Evolutionary conservation across 164 flowering plant genomes (phyloP), one percentile per base, ranked within the genome.

Genomic region (Liriodendron chinense): DNA sequence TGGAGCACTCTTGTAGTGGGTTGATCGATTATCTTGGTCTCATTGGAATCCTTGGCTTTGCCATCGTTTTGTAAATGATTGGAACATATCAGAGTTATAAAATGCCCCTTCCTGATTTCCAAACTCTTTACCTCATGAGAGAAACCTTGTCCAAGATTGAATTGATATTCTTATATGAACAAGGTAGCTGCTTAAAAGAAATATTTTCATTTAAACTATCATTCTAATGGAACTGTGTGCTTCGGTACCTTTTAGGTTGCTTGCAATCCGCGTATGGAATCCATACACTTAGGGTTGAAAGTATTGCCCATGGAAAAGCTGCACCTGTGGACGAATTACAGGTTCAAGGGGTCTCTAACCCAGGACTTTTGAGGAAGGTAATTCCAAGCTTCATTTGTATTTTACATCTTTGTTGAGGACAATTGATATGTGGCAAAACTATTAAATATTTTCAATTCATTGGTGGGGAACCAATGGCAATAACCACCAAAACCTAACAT

Each of bases 311-410:
- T 78, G 96, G 96, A 50, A 89, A 86, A 85, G 88, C 94, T 69
- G 84, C 98, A 56, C 90, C 90, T 7, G 94, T 93, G 16, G 96
- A 93, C 85, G 93, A 91, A 83, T 82, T 93, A 56, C 98, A 81
- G 80, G 80, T 93, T 72, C 96, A 93, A 83, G 98, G 98, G 68
- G 83, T 93, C 67, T 77, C 82, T 49, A 80, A 88, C 59, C 98
- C 94, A 76, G 90, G 81, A 34, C 68, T 80, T 68, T 71, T 93
- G 76, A 88, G 92, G 80, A 90, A 89, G 98, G 96, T 89, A 75
- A 69, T 24, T 47, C 7, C 3, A 20, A 34, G n/a, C 18, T 16
- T 53, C 59, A 53, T 10, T 53, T 6, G 59, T 13, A 16, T 16
- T 53, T 34, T 34, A 34, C 43, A 34, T 34, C 43, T 34, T 34